These are phyloP conservation scores for Annona cherimola DNA, from an alignment of 164 flowering plant species.

Conservation along the genomic window DNA sequence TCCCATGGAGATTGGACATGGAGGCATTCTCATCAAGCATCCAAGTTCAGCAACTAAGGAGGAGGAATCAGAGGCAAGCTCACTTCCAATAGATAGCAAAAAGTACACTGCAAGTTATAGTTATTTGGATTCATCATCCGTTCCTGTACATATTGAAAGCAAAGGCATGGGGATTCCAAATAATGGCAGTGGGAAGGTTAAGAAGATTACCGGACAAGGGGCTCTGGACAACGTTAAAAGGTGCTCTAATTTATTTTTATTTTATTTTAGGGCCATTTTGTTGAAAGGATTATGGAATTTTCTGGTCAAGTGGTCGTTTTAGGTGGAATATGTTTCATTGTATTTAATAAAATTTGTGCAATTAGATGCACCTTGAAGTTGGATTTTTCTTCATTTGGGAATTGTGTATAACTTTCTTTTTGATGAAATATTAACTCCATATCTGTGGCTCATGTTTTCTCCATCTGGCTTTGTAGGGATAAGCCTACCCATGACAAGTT, in stretches of 20 bases:
- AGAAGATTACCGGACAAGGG: constrained; percentile 31
- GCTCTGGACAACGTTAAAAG: constrained; percentile 41
- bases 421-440: background rate
- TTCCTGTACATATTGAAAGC: constrained; percentile 36
- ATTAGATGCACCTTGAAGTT: background rate
- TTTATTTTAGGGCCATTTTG: background rate
- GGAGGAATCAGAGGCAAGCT: constrained; percentile 97
- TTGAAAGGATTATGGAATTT: no score
- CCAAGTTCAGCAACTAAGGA: constrained; percentile 64
- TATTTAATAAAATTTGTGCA: no score
- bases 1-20: constrained; percentile 95
- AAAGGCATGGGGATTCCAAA: constrained; percentile 28
- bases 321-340: no score
- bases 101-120: constrained; percentile 32
- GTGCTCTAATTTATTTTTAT: constrained; percentile 19
- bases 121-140: constrained; percentile 35
- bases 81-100: constrained; percentile 74
- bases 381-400: background rate
- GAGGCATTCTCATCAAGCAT: constrained; percentile 82
- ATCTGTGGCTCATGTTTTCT: background rate
- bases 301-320: no score
- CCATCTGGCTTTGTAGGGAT: constrained; percentile 42
- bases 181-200: constrained; percentile 18
- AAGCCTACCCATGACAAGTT: constrained; percentile 42
- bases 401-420: background rate